Evolutionary conservation across 768 basidiomycete genomes (phyloP).

Genomic region (Phlegmacium glaucopus): DNA sequence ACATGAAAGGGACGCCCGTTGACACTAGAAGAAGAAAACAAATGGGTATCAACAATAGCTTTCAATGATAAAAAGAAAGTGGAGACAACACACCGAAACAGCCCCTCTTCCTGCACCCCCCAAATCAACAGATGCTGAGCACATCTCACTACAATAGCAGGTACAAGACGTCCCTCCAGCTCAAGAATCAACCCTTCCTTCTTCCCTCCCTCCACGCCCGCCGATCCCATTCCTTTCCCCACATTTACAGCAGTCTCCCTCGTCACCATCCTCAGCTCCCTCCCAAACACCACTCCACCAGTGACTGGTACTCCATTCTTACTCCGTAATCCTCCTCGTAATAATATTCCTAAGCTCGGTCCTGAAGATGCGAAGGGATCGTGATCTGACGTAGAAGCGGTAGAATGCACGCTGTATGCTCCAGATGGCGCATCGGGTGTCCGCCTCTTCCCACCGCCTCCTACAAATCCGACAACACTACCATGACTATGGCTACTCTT

Average conservation of each 20-base stretch:
- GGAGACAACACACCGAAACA: slow-evolving; percentile 63
- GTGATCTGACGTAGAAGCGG: slow-evolving; percentile 44
- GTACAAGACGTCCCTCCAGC: slow-evolving; percentile 53
- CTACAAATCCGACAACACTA: slow-evolving; percentile 3
- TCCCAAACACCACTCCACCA: slow-evolving; percentile 65
- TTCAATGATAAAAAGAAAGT: slow-evolving; percentile 9
- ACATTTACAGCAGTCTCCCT: slow-evolving; percentile 27
- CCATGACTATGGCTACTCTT: slow-evolving; percentile 1
- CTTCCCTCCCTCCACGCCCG: slow-evolving; percentile 9
- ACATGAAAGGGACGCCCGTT: slow-evolving; percentile 83
- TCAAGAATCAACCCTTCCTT: slow-evolving; percentile 27
- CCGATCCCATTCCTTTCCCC: slow-evolving; percentile 13
- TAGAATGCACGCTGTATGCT: slow-evolving; percentile 51
- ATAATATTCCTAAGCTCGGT: slow-evolving; percentile 49
- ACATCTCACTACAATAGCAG: slow-evolving; percentile 78
- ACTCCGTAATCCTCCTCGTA: slow-evolving; percentile 51
- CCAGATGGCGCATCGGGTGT: slow-evolving; percentile 62
- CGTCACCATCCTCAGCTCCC: slow-evolving; percentile 41
- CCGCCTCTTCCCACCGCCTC: slow-evolving; percentile 29
- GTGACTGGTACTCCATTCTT: slow-evolving; percentile 27
- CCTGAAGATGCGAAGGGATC: slow-evolving; percentile 37
- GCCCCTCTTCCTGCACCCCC: slow-evolving; percentile 84
- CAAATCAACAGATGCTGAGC: slow-evolving; percentile 78
- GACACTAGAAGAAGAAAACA: slow-evolving; percentile 49
- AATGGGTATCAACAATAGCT: slow-evolving; percentile 5